Evolutionary conservation across 1,139 yeast species (phyloP).

Genomic region (Protomyces lactucae-debilis): DNA sequence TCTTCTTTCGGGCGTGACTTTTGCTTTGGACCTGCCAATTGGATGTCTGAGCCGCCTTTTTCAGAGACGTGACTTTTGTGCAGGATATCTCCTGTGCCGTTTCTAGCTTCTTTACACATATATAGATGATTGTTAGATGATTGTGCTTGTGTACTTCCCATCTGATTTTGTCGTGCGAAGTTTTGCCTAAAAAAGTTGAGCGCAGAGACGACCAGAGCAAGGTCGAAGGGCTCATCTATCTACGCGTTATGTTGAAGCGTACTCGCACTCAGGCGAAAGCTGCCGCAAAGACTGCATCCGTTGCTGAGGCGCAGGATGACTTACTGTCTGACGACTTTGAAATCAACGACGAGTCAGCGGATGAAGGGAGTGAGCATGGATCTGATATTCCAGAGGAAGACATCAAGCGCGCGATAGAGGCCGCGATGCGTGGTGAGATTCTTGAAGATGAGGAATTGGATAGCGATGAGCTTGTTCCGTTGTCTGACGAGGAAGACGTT

Average conservation of each 20-base stretch:
- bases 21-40: too few relatives aligned
- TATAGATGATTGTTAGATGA: background rate
- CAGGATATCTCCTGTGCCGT: background rate
- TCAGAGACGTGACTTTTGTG: background rate
- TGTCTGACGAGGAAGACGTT: constrained; percentile 8
- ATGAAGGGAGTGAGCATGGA: constrained; percentile 1
- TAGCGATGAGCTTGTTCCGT: constrained; percentile 16
- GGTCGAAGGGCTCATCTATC: background rate
- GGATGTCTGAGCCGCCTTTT: too few relatives aligned
- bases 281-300: background rate
- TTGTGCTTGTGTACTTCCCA: background rate
- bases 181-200: background rate
- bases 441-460: constrained; percentile 21
- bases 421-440: constrained; percentile 18
- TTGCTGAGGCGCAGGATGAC: background rate
- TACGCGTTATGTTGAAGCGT: constrained; percentile 15
- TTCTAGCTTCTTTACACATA: background rate
- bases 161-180: background rate
- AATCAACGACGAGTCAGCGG: background rate
- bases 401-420: constrained; percentile 14
- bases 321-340: background rate
- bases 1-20: background rate
- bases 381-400: constrained; percentile 15
- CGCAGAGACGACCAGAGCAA: background rate
- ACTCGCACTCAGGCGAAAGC: constrained; percentile 1